Evolutionary conservation across 305 asterid species (phyloP).

Genomic region (Solanum hybrid): DNA sequence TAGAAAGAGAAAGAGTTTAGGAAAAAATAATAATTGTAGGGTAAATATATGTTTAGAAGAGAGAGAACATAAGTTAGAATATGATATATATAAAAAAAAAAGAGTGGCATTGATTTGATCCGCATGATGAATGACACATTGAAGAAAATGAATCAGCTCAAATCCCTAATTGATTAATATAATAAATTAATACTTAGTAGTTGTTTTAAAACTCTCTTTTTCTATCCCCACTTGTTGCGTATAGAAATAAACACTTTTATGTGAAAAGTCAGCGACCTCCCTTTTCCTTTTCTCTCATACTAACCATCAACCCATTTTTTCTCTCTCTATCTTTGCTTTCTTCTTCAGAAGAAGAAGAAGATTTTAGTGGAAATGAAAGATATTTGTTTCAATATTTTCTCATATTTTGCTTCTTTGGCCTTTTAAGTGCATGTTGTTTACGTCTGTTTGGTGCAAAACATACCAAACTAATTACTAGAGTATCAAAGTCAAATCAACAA

Average conservation of each 20-base stretch:
- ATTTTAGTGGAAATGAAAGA: not conserved
- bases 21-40: not conserved
- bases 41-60: not conserved
- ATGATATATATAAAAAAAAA: not conserved
- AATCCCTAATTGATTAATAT: conserved; percentile 19
- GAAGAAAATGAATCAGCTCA: conserved; percentile 14
- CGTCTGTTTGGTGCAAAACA: conserved; percentile 23
- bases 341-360: not conserved
- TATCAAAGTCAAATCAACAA: conserved; percentile 18
- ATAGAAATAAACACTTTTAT: conserved; percentile 29
- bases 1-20: not conserved
- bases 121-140: conserved; percentile 17
- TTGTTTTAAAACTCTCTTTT: conserved; percentile 3
- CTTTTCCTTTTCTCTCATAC: not conserved
- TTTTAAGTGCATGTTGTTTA: conserved; percentile 24
- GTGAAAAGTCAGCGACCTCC: conserved; percentile 59
- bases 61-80: conserved; percentile 16
- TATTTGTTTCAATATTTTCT: conserved; percentile 4
- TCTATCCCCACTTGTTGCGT: conserved; percentile 40
- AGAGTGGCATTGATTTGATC: conserved; percentile 37
- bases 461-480: not conserved
- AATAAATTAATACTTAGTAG: not conserved
- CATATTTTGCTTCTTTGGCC: conserved; percentile 9
- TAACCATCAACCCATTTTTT: not conserved
- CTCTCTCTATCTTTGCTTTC: conserved; percentile 8